phyloP scores from a whole-genome alignment of 176 grass and related monocot genomes.

The Zizania latifolia region DNA sequence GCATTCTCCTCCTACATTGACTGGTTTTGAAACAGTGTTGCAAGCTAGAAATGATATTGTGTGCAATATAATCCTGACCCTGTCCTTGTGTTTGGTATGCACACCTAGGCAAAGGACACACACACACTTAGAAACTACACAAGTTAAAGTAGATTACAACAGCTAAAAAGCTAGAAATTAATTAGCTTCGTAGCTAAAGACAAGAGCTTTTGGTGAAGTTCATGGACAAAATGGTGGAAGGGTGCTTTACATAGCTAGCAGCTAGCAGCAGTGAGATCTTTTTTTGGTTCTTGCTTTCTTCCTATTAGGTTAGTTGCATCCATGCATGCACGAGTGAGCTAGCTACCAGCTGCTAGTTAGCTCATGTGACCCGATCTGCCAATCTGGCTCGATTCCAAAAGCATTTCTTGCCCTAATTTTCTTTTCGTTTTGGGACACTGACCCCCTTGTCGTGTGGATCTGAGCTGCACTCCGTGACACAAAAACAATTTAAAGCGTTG shows the following conservation, averaged over 20 bases:
- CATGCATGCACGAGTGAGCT: slow-evolving; percentile 30
- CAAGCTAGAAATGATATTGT: slow-evolving; percentile 9
- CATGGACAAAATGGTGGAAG: slow-evolving; percentile 32
- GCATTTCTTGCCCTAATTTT: slow-evolving; percentile 28
- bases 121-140: neutral
- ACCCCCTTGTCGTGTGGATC: slow-evolving; percentile 58
- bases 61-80: slow-evolving; percentile 6
- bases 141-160: slow-evolving; percentile 28
- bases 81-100: slow-evolving; percentile 15
- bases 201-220: slow-evolving; percentile 29
- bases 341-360: slow-evolving; percentile 6
- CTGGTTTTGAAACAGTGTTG: slow-evolving; percentile 42
- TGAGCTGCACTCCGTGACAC: slow-evolving; percentile 56
- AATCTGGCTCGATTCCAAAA: slow-evolving; percentile 54
- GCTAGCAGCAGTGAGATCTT: slow-evolving; percentile 39
- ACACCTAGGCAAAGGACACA: slow-evolving; percentile 18
- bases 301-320: slow-evolving; percentile 3
- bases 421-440: slow-evolving; percentile 33
- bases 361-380: slow-evolving; percentile 53
- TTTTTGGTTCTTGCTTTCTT: slow-evolving; percentile 18
- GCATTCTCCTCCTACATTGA: slow-evolving; percentile 78
- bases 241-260: slow-evolving; percentile 46
- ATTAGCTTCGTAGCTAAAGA: slow-evolving; percentile 12
- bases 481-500: slow-evolving; percentile 42
- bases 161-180: neutral